A percentile compares a stretch with the other conserved stretches of the same genome.
Evolutionary conservation across 495 filamentous ascomycete species (phyloP).

Genomic region (Platismatia glauca): DNA sequence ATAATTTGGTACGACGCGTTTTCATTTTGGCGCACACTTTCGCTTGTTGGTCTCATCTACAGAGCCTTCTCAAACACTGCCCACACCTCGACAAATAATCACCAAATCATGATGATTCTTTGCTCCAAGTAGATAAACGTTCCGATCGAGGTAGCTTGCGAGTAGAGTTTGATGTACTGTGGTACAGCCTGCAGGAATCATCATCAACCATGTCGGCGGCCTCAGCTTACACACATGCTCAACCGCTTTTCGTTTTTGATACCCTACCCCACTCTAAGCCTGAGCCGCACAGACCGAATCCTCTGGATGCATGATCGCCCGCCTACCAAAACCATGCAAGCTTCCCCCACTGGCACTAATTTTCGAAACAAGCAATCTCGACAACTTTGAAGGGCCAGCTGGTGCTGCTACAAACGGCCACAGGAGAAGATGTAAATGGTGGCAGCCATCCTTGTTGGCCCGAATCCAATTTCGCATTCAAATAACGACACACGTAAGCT

Average conservation of each 20-base stretch:
- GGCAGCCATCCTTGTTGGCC: neutral
- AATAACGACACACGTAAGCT: neutral
- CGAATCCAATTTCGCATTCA: slow-evolving; percentile 1
- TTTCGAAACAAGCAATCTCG: slow-evolving; percentile 17
- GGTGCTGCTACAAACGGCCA: neutral
- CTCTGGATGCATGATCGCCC: slow-evolving; percentile 4
- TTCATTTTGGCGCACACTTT: slow-evolving; percentile 13
- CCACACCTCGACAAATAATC: neutral
- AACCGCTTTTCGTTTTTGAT: neutral
- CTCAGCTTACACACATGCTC: neutral
- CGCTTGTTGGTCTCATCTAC: neutral
- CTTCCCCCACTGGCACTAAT: neutral
- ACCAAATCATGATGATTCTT: too few species aligned
- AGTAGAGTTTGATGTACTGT: too few species aligned
- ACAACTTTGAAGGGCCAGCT: too few species aligned
- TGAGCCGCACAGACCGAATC: slow-evolving; percentile 16
- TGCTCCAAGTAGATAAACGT: too few species aligned
- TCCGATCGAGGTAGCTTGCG: too few species aligned
- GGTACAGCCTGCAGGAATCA: neutral
- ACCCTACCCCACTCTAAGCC: neutral
- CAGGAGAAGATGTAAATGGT: too few species aligned
- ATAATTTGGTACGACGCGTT: slow-evolving; percentile 14
- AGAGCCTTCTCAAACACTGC: neutral
- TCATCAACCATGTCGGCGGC: neutral
- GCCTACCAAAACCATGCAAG: slow-evolving; percentile 2